Conservation (phyloP, 352 stramenopile genomes). For the Globisporangium canariense region DNA sequence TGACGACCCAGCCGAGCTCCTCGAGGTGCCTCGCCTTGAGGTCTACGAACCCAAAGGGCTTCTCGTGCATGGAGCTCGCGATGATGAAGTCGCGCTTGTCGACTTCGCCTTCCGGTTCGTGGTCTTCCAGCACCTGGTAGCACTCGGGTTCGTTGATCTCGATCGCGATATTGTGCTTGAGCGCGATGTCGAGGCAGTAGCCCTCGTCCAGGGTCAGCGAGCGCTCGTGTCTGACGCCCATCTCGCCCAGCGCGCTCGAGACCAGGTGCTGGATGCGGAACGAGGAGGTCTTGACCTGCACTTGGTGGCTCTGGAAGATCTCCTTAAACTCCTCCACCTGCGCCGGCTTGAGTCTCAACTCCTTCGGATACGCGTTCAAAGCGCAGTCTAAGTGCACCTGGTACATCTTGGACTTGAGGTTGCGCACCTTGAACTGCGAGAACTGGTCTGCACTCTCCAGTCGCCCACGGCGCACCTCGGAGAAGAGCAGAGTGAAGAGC, state of each 20-base stretch:
- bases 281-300: constrained; percentile 47
- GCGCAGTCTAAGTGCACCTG: constrained; percentile 64
- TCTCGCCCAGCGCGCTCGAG: constrained; percentile 48
- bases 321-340: constrained; percentile 36
- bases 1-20: constrained; percentile 62
- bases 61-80: constrained; percentile 22
- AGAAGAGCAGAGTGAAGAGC: constrained; percentile 42
- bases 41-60: constrained; percentile 50
- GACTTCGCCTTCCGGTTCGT: constrained; percentile 22
- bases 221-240: constrained; percentile 38
- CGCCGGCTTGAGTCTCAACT: constrained; percentile 32
- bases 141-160: constrained; percentile 56
- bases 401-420: constrained; percentile 53
- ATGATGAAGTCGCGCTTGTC: constrained; percentile 7
- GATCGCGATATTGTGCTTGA: constrained; percentile 55
- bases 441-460: constrained; percentile 32
- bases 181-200: constrained; percentile 57
- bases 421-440: constrained; percentile 29
- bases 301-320: constrained; percentile 45
- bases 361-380: constrained; percentile 24
- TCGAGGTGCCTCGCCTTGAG: constrained; percentile 66
- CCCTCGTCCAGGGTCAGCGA: constrained; percentile 30
- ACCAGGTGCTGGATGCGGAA: constrained; percentile 62
- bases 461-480: constrained; percentile 33
- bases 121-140: constrained; percentile 39